Percentiles rank a stretch among this genome's conserved stretches.
phyloP scores from a whole-genome alignment of 2,329 filamentous ascomycete species.

The Plectosphaerella plurivora region DNA sequence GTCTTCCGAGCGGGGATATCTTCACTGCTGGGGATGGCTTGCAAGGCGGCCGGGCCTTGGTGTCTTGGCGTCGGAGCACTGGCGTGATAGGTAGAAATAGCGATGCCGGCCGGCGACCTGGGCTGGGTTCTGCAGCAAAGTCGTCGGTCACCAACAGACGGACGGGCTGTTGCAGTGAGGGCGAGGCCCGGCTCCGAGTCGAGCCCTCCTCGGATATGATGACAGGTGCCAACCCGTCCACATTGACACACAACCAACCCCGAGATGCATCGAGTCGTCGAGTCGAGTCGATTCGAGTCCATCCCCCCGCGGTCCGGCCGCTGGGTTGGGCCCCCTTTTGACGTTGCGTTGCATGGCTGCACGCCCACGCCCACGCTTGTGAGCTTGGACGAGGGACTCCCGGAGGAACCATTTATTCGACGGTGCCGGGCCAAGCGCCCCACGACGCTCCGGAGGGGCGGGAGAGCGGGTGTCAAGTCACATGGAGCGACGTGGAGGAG shows the following conservation, averaged over 20 bases:
- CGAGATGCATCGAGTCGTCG: neutral
- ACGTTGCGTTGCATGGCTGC: neutral
- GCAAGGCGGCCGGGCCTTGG: too few relatives aligned
- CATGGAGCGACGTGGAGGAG: neutral
- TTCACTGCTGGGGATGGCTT: too few relatives aligned
- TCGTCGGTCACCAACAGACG: too few relatives aligned
- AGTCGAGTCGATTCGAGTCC: too few relatives aligned
- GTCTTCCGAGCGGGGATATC: too few relatives aligned
- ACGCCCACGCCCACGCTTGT: neutral
- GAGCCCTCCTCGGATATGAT: neutral
- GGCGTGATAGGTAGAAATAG: too few relatives aligned
- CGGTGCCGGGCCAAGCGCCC: slow-evolving; percentile 13
- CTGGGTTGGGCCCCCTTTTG: neutral
- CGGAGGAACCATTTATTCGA: neutral
- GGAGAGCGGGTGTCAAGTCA: neutral
- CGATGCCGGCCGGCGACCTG: too few relatives aligned
- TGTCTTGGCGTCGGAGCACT: too few relatives aligned
- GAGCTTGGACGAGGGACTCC: neutral
- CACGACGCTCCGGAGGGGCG: neutral
- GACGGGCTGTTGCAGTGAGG: neutral
- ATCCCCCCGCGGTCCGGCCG: neutral
- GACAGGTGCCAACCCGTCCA: neutral
- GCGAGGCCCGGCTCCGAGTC: neutral
- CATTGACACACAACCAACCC: neutral
- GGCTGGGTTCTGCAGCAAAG: too few relatives aligned